These are phyloP conservation scores for Venturiaceae sp. DNA, from an alignment of 2,329 filamentous ascomycete species.

Conservation along the genomic window DNA sequence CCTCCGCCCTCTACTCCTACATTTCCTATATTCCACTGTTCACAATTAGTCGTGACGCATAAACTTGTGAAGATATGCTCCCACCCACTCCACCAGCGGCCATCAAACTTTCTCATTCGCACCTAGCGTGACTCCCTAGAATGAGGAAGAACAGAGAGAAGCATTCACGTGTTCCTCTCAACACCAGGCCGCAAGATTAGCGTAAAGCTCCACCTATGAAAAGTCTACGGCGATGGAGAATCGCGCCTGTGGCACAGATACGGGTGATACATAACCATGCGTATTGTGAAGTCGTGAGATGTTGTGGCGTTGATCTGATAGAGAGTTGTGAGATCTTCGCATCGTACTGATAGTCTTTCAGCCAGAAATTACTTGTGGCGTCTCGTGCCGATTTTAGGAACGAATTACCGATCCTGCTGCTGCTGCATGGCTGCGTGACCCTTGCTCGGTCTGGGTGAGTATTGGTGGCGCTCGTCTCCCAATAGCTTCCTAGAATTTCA, in stretches of 20 bases:
- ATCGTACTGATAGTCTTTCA: no score
- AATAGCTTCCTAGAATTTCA: no score
- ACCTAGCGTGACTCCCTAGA: conserved; percentile 1
- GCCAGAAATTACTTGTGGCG: no score
- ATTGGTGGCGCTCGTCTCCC: no score
- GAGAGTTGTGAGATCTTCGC: no score
- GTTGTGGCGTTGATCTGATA: no score
- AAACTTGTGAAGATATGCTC: neutral
- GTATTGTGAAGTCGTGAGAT: no score
- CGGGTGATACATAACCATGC: conserved; percentile 8
- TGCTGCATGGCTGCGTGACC: no score
- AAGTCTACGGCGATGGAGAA: conserved; percentile 6
- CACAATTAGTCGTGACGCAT: neutral
- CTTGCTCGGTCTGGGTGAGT: no score
- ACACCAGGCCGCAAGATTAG: conserved; percentile 1
- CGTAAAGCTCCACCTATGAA: conserved; percentile 1
- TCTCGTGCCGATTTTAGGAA: no score
- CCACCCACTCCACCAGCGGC: neutral
- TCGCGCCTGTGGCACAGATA: conserved; percentile 9
- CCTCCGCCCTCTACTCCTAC: neutral
- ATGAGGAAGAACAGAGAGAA: conserved; percentile 3
- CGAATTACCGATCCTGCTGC: no score
- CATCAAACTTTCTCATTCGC: conserved; percentile 6
- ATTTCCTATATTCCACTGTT: neutral
- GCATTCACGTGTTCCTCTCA: neutral